A percentile compares a stretch with the other conserved stretches of the same genome.
These are phyloP conservation scores for Aegilops tauschii DNA, from an alignment of 176 grass and related monocot species.

Conservation along the genomic window DNA sequence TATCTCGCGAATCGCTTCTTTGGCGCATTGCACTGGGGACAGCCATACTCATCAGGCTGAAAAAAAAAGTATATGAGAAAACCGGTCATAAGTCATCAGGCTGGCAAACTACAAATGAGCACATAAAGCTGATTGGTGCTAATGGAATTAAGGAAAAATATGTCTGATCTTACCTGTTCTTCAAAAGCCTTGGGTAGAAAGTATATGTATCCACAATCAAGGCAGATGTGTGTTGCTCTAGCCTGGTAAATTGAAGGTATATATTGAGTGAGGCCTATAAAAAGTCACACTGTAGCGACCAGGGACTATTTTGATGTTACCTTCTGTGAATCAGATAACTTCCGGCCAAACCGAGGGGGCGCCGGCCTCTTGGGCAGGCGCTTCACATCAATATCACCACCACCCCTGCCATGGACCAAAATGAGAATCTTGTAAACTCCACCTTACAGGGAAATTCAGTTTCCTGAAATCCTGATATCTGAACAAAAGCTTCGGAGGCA, in stretches of 20 bases:
- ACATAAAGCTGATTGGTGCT: conserved; percentile 13
- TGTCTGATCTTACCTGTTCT: conserved; percentile 58
- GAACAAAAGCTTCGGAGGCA: not conserved
- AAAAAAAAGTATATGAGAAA: conserved; percentile 13
- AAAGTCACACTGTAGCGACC: not conserved
- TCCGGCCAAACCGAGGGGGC: conserved; percentile 77
- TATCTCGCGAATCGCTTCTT: conserved; percentile 89
- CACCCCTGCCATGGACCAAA: conserved; percentile 43
- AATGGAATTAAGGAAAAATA: conserved; percentile 1
- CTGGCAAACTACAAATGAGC: conserved; percentile 19
- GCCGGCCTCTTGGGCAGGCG: conserved; percentile 81
- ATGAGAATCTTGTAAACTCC: not conserved
- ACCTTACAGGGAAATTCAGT: not conserved
- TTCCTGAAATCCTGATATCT: conserved; percentile 8
- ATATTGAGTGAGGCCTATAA: not conserved
- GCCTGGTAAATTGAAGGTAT: conserved; percentile 43
- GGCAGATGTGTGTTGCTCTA: conserved; percentile 91
- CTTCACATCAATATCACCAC: conserved; percentile 76
- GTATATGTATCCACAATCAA: conserved; percentile 97
- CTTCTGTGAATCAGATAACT: conserved; percentile 84
- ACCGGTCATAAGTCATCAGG: conserved; percentile 12
- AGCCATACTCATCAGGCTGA: conserved; percentile 78
- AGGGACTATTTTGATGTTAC: conserved; percentile 29
- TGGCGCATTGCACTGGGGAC: conserved; percentile 94
- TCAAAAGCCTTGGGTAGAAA: conserved; percentile 90